These are phyloP conservation scores for Chrysanthemum makinoi DNA, from an alignment of 129 eudicot species.

Conservation along the genomic window DNA sequence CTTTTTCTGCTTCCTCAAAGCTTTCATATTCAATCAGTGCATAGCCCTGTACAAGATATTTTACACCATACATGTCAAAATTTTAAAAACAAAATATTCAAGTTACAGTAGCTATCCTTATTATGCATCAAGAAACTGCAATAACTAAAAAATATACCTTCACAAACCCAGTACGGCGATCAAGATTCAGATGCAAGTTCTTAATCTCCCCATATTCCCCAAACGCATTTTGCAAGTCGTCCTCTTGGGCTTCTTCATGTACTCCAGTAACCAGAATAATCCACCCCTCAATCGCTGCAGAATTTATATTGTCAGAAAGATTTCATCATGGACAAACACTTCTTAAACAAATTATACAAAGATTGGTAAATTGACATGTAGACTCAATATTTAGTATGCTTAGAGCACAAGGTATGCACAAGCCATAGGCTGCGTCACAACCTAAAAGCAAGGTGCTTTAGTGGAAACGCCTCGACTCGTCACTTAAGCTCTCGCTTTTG, in stretches of 20 bases:
- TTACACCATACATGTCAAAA: not conserved
- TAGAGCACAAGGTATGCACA: no score
- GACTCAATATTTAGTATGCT: not conserved
- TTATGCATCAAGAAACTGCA: not conserved
- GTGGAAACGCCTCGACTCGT: no score
- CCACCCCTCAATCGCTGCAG: constrained; percentile 98
- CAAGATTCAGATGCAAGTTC: constrained; percentile 93
- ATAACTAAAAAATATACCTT: constrained; percentile 43
- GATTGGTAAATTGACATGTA: not conserved
- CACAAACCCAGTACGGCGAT: constrained; percentile 93
- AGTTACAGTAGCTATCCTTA: no score
- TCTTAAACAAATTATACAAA: constrained; percentile 11
- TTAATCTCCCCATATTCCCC: constrained; percentile 92
- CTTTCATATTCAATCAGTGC: constrained; percentile 85
- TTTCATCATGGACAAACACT: constrained; percentile 4
- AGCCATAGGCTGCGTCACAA: no score
- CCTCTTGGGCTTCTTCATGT: constrained; percentile 99
- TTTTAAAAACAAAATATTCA: no score
- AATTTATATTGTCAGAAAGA: constrained; percentile 16
- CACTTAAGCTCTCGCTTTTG: no score
- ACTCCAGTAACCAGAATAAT: constrained; percentile 92
- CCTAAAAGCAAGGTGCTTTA: no score
- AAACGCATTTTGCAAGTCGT: constrained; percentile 81
- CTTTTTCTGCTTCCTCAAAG: constrained; percentile 79
- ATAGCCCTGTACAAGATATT: constrained; percentile 60